Base-by-base conservation (phyloP, 768 basidiomycete genomes). In the Austroboletus eburneus region DNA sequence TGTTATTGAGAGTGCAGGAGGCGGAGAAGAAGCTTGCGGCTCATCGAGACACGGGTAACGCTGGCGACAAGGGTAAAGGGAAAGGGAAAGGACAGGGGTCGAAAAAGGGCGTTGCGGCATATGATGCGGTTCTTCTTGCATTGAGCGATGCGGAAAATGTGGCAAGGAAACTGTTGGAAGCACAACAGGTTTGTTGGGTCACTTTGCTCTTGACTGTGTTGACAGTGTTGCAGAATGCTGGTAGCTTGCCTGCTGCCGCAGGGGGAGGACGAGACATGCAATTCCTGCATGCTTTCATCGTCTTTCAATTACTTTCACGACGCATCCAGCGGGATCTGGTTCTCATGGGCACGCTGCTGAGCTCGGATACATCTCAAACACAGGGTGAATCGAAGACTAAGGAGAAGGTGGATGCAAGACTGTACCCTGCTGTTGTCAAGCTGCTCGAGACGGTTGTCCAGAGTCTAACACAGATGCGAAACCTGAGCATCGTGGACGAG, bases 81-180 rank as follows among this genome's bases (percentile, higher is more conserved):
- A 69, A 68, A 43, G 61, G 62, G 23, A 72, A 69, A 49, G 64
- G 67, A 16, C 56, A 65, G 20, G 66, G 70, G 45, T 81, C 85
- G 5, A 88, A 88, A 64, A 81, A 79, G 48, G 79, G 83, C 32
- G 87, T 96, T 49, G 88, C 87, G 16, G 85, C 88, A 0, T 98
- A 90, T 57, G 93, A 96, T 68, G 81, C 81, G 17, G 80, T 93
- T 47, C 75, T 98, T 22, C 76, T 81, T 20, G 85, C 91, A 1
- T 64, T 96, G 50, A 91, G 90, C 46, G 94, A 98, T 45, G 93
- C 91, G 2, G 93, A 95, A 62, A 84, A 83, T 5, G 81, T 92
- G 1, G 81, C 90, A 3, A 75, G 85, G 45, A 87, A 85, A 61
- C 71, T 95, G 21, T 71, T 80, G 22, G 93, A 94, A 59, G 79